phyloP scores from a whole-genome alignment of 768 basidiomycete species.

The Dentipellis fragilis region DNA sequence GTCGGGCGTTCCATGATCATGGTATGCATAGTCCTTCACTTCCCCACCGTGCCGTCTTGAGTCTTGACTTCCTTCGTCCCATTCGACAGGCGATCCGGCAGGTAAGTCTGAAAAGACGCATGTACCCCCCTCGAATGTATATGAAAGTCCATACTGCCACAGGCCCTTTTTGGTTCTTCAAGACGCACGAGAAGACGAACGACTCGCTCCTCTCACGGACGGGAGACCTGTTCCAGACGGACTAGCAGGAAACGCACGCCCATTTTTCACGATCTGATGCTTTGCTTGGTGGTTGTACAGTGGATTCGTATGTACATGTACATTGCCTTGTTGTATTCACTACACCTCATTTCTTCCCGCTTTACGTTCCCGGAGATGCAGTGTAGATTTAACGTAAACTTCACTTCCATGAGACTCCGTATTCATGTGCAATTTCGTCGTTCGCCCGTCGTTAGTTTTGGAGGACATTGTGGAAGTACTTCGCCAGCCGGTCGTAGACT shows the following conservation, averaged over 20 bases:
- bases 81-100: slow-evolving; percentile 46
- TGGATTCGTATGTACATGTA: too few relatives aligned
- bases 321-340: too few relatives aligned
- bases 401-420: too few relatives aligned
- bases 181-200: slow-evolving; percentile 20
- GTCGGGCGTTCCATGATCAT: slow-evolving; percentile 48
- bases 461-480: neutral
- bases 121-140: neutral
- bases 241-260: neutral
- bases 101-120: slow-evolving; percentile 30
- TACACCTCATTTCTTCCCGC: too few relatives aligned
- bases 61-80: slow-evolving; percentile 1
- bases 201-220: too few relatives aligned
- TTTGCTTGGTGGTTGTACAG: neutral
- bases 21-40: slow-evolving; percentile 26
- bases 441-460: too few relatives aligned
- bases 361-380: too few relatives aligned
- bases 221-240: neutral
- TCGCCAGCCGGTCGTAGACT: neutral
- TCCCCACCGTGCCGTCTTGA: slow-evolving; percentile 1
- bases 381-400: too few relatives aligned
- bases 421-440: too few relatives aligned
- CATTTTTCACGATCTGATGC: neutral
- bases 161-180: slow-evolving; percentile 70
- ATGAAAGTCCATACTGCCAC: slow-evolving; percentile 1